Evolutionary conservation across 2,329 filamentous ascomycete species (phyloP).

Genomic region (Ustulina deusta): DNA sequence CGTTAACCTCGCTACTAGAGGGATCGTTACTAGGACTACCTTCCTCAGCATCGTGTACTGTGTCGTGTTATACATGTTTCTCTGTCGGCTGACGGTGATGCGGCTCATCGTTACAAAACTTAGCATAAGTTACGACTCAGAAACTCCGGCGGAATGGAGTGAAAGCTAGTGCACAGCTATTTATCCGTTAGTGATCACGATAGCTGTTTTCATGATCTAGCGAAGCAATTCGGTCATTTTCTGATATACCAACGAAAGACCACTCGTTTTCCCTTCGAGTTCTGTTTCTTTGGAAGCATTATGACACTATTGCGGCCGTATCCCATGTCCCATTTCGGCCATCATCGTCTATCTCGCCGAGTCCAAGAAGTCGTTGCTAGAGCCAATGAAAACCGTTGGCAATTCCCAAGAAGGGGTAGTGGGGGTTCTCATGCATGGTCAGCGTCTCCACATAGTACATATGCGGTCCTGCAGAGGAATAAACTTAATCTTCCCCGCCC

Average conservation of each 20-base stretch:
- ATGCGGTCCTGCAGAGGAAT: background rate
- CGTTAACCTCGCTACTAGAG: background rate
- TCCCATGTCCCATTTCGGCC: background rate
- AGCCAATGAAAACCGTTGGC: constrained; percentile 7
- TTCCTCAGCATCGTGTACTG: background rate
- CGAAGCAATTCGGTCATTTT: background rate
- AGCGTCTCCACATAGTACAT: background rate
- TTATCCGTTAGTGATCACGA: background rate
- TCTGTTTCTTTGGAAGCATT: background rate
- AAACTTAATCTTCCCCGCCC: constrained; percentile 3
- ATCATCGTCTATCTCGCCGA: background rate
- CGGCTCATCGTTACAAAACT: background rate
- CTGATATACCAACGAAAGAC: background rate
- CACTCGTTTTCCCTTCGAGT: background rate
- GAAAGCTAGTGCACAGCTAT: background rate
- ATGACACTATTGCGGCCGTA: background rate
- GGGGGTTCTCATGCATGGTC: constrained; percentile 16
- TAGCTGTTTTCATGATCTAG: background rate
- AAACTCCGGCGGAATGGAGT: background rate
- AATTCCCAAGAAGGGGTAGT: constrained; percentile 15
- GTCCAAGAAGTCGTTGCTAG: background rate
- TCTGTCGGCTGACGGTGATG: background rate
- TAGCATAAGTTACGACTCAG: background rate
- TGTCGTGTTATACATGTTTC: background rate
- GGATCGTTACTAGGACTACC: background rate